phyloP scores from a whole-genome alignment of 2,329 filamentous ascomycete genomes.

The Cordyceps cicadae region DNA sequence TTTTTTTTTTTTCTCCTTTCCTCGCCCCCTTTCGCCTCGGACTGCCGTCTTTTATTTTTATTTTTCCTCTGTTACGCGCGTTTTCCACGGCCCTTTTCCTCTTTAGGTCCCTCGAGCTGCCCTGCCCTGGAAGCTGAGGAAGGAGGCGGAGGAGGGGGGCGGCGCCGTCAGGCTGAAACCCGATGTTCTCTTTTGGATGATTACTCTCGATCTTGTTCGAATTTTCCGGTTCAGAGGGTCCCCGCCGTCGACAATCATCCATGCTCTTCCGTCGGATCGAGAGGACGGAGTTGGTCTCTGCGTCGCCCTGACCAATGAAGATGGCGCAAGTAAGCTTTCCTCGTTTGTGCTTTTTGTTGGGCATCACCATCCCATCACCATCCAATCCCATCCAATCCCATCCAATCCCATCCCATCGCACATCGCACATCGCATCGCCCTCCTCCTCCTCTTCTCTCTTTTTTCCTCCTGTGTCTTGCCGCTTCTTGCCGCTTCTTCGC shows the following conservation, averaged over 20 bases:
- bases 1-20: neutral
- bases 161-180: neutral
- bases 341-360: neutral
- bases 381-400: too few species aligned
- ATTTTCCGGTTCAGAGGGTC: neutral
- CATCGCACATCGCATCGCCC: neutral
- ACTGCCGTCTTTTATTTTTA: too few species aligned
- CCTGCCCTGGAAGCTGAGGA: neutral
- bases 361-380: neutral
- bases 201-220: too few species aligned
- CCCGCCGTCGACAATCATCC: neutral
- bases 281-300: neutral
- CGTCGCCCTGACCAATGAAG: neutral
- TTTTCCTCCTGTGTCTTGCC: too few species aligned
- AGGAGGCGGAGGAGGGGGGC: neutral
- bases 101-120: neutral
- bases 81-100: neutral
- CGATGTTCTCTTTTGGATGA: neutral
- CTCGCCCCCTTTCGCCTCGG: too few species aligned
- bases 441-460: neutral
- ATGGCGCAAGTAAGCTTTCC: neutral
- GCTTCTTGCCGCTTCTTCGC: neutral
- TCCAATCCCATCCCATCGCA: too few species aligned
- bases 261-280: constrained; percentile 1
- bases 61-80: neutral